These are phyloP conservation scores for Gracilaria caudata DNA, from an alignment of 23 red algal species.

Conservation along the genomic window DNA sequence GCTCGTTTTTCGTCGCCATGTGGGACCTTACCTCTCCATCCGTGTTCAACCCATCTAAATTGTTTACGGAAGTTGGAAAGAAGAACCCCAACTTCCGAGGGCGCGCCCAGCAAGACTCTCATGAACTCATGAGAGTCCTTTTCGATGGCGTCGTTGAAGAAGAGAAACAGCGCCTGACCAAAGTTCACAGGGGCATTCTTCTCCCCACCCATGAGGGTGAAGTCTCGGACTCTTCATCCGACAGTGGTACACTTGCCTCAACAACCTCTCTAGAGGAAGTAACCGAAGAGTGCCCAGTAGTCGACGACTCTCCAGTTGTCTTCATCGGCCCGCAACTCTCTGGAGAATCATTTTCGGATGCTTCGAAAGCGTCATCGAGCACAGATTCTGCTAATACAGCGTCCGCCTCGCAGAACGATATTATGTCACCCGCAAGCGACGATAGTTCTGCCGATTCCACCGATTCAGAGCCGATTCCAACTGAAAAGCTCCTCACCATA, in stretches of 20 bases:
- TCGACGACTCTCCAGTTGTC: background rate
- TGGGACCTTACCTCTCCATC: conserved; percentile 39
- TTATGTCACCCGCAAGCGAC: background rate
- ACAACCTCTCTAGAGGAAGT: conserved; percentile 1
- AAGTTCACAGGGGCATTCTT: conserved; percentile 18
- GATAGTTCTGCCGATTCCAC: background rate
- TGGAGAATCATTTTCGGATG: background rate
- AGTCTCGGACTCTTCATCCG: conserved; percentile 23
- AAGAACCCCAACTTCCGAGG: conserved; percentile 73
- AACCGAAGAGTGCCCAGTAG: background rate
- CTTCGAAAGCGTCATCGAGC: background rate
- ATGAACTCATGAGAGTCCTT: conserved; percentile 79
- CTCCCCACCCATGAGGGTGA: background rate
- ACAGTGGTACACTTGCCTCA: conserved; percentile 15
- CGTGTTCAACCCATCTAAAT: conserved; percentile 43
- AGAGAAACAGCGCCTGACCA: conserved; percentile 64
- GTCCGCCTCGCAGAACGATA: background rate
- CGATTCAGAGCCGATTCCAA: conserved; percentile 8
- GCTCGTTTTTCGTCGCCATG: conserved; percentile 56
- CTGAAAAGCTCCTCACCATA: conserved; percentile 50
- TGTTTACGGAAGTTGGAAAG: conserved; percentile 79
- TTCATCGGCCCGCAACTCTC: conserved; percentile 1
- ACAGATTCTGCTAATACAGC: background rate
- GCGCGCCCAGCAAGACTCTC: conserved; percentile 81
- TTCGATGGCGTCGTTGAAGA: conserved; percentile 83